Percentiles rank a stretch among this genome's conserved stretches.
Evolutionary conservation across 495 filamentous ascomycete genomes (phyloP).

Genomic region (Darksidea phi): DNA sequence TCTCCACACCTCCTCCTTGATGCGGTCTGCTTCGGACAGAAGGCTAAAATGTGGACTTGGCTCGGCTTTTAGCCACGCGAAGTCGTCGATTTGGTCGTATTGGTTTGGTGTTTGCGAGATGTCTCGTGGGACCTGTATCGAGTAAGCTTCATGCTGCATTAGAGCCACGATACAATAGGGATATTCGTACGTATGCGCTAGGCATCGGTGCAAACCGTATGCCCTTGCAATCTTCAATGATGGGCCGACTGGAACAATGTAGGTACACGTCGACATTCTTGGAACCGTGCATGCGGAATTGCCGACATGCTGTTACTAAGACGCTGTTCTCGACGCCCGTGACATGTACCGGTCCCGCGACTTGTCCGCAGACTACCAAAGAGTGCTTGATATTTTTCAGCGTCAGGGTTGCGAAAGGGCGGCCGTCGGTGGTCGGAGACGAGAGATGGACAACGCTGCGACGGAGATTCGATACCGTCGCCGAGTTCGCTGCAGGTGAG

Average conservation of each 20-base stretch:
- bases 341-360: conserved; percentile 77
- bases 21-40: conserved; percentile 58
- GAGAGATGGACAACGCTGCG: conserved; percentile 79
- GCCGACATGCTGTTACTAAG: conserved; percentile 67
- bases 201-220: conserved; percentile 79
- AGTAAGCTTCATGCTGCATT: not conserved
- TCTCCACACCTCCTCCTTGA: conserved; percentile 66
- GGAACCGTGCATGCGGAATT: conserved; percentile 90
- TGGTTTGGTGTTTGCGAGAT: conserved; percentile 53
- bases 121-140: conserved; percentile 4
- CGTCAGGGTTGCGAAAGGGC: conserved; percentile 71
- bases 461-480: conserved; percentile 67
- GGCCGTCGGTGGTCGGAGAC: conserved; percentile 56
- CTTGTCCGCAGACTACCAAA: conserved; percentile 72
- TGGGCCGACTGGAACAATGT: conserved; percentile 75
- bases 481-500: conserved; percentile 64
- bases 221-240: conserved; percentile 83
- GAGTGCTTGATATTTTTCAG: conserved; percentile 67
- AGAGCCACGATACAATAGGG: too few relatives aligned
- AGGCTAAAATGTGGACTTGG: conserved; percentile 87
- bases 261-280: conserved; percentile 77
- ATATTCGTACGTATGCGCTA: conserved; percentile 54
- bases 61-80: conserved; percentile 89
- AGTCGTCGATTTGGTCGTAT: conserved; percentile 92
- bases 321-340: conserved; percentile 72